Evolutionary conservation across 2,329 filamentous ascomycete species (phyloP).

Genomic region (Zasmidium angulare): DNA sequence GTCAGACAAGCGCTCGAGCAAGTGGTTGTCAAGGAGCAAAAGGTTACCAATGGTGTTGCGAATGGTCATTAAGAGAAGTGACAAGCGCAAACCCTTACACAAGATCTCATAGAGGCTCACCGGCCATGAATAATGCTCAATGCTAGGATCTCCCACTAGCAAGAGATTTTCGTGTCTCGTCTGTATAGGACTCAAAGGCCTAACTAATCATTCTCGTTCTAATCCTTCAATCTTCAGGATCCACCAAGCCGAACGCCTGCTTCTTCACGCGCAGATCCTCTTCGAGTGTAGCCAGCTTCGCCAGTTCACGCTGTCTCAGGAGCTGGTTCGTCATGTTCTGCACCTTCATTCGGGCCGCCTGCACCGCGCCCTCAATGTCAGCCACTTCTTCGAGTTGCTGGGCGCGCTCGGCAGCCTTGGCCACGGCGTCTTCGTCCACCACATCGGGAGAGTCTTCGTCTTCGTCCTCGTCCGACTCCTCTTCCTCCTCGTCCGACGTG

Average conservation of each 20-base stretch:
- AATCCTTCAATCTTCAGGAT: conserved; percentile 26
- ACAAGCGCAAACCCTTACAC: background rate
- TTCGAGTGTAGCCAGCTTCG: conserved; percentile 51
- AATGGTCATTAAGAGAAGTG: conserved; percentile 11
- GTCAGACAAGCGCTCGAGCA: conserved; percentile 78
- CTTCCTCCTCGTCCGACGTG: conserved; percentile 42
- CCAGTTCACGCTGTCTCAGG: conserved; percentile 50
- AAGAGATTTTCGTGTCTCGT: background rate
- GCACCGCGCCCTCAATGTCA: conserved; percentile 54
- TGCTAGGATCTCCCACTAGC: background rate
- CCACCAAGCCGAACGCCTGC: conserved; percentile 38
- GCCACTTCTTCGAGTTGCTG: conserved; percentile 55
- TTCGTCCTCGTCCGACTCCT: conserved; percentile 49
- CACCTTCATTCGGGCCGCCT: conserved; percentile 37
- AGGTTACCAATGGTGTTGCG: conserved; percentile 43
- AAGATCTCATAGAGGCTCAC: background rate
- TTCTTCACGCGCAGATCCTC: conserved; percentile 57
- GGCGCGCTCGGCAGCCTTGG: conserved; percentile 47
- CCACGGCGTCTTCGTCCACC: conserved; percentile 54
- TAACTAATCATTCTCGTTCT: no score
- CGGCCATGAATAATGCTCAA: background rate
- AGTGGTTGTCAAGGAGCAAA: conserved; percentile 58
- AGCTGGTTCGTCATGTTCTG: conserved; percentile 47
- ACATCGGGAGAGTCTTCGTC: conserved; percentile 42
- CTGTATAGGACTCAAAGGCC: no score